Conservation (phyloP, 2,329 filamentous ascomycete species). For the Pseudogymnoascus sp. region DNA sequence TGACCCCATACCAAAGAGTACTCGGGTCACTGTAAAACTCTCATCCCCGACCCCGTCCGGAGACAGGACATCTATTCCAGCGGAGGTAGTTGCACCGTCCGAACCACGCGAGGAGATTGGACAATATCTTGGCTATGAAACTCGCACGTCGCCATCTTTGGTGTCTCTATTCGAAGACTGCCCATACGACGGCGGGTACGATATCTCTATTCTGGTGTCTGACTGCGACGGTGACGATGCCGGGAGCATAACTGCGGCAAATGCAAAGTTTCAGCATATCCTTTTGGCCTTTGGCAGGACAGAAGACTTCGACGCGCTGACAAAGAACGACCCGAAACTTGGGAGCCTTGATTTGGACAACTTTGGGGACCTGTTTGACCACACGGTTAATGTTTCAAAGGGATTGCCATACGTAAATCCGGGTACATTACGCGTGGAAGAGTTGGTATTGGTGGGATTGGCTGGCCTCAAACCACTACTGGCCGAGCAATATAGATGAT, state of each 20-base stretch:
- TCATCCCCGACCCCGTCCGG: constrained; percentile 17
- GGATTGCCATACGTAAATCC: background rate
- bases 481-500: background rate
- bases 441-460: background rate
- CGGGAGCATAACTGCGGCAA: constrained; percentile 23
- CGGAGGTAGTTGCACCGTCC: constrained; percentile 57
- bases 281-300: constrained; percentile 76
- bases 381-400: constrained; percentile 63
- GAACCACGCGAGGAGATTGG: constrained; percentile 65
- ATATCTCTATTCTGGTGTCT: constrained; percentile 74
- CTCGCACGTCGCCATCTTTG: constrained; percentile 57
- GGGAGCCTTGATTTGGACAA: constrained; percentile 49
- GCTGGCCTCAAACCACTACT: constrained; percentile 1
- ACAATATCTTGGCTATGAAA: constrained; percentile 79
- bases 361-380: constrained; percentile 65
- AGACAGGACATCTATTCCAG: constrained; percentile 26
- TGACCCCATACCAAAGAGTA: constrained; percentile 53
- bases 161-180: constrained; percentile 71
- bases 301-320: constrained; percentile 67
- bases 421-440: background rate
- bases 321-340: constrained; percentile 52
- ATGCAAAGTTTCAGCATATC: constrained; percentile 56
- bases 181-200: constrained; percentile 68
- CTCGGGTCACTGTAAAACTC: constrained; percentile 65
- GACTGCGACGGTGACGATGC: constrained; percentile 54